Evolutionary conservation across 345 rosid species (phyloP).

Genomic region (Eucalyptus tenuipes): DNA sequence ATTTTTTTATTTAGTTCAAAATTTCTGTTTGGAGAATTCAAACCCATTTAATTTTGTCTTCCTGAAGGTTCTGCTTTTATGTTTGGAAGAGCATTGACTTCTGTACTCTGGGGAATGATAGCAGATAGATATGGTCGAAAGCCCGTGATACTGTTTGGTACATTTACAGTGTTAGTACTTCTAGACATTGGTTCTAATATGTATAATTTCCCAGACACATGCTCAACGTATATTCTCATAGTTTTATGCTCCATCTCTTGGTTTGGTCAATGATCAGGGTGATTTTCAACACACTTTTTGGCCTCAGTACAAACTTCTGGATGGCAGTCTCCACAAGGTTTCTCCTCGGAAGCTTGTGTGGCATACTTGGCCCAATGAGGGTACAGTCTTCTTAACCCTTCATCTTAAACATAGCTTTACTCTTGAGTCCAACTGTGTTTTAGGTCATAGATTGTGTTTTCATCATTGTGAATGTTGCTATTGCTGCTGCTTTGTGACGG

Average conservation of each 20-base stretch:
- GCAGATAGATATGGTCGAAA: constrained; percentile 82
- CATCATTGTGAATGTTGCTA: background rate
- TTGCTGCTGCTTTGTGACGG: background rate
- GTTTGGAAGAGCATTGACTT: constrained; percentile 83
- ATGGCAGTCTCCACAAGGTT: constrained; percentile 52
- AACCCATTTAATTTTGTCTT: background rate
- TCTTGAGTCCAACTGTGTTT: background rate
- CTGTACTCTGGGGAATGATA: constrained; percentile 57
- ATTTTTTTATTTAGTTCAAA: background rate
- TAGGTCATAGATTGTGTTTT: background rate
- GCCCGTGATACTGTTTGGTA: constrained; percentile 50
- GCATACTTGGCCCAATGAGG: constrained; percentile 58
- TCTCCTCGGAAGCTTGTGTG: constrained; percentile 49
- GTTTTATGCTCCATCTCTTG: background rate
- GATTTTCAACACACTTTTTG: constrained; percentile 53
- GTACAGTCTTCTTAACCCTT: constrained; percentile 3
- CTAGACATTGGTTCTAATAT: background rate
- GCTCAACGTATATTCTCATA: background rate
- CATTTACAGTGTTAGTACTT: constrained; percentile 40
- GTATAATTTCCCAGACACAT: background rate
- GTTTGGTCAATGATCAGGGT: constrained; percentile 21
- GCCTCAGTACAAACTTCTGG: constrained; percentile 56
- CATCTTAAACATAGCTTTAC: background rate
- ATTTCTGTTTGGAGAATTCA: background rate
- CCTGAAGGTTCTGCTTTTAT: constrained; percentile 64